phyloP scores from a whole-genome alignment of 768 basidiomycete genomes.

The Xanthoconium stramineum region DNA sequence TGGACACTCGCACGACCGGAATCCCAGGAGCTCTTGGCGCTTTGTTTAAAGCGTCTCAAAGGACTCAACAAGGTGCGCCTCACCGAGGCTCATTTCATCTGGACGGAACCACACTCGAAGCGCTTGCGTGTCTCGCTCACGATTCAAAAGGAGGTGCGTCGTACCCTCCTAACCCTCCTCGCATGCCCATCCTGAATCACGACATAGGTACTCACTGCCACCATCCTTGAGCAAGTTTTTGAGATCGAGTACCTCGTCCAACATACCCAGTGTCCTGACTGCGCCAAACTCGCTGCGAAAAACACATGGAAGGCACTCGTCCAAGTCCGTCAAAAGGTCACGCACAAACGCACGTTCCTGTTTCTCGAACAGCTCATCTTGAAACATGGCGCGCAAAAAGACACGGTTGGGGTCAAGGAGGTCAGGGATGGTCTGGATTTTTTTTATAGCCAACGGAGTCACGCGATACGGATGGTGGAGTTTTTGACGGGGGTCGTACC shows the following conservation, averaged over 20 bases:
- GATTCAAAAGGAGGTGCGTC: slow-evolving; percentile 92
- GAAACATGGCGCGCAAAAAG: slow-evolving; percentile 95
- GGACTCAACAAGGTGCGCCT: slow-evolving; percentile 91
- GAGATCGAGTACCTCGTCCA: slow-evolving; percentile 96
- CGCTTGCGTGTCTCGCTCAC: slow-evolving; percentile 90
- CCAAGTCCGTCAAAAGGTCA: slow-evolving; percentile 98
- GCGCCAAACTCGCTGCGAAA: slow-evolving; percentile 91
- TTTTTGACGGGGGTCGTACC: slow-evolving; percentile 88
- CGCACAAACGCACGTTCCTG: slow-evolving; percentile 97
- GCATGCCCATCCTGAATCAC: neutral
- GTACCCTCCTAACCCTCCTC: too few species aligned
- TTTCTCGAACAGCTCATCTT: slow-evolving; percentile 96
- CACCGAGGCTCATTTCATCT: slow-evolving; percentile 98
- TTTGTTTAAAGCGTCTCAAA: slow-evolving; percentile 94
- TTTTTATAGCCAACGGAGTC: slow-evolving; percentile 87
- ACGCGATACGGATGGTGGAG: slow-evolving; percentile 95
- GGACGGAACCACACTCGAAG: slow-evolving; percentile 99
- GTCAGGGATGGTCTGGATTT: slow-evolving; percentile 95
- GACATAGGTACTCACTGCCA: slow-evolving; percentile 80
- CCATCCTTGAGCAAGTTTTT: slow-evolving; percentile 95
- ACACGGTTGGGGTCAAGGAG: slow-evolving; percentile 91
- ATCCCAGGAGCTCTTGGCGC: slow-evolving; percentile 88
- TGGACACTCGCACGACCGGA: slow-evolving; percentile 89
- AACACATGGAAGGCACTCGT: slow-evolving; percentile 99
- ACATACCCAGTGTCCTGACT: slow-evolving; percentile 93